Evolutionary conservation across 352 stramenopile species (phyloP).

Genomic region (Chrysophaeum taylorii): DNA sequence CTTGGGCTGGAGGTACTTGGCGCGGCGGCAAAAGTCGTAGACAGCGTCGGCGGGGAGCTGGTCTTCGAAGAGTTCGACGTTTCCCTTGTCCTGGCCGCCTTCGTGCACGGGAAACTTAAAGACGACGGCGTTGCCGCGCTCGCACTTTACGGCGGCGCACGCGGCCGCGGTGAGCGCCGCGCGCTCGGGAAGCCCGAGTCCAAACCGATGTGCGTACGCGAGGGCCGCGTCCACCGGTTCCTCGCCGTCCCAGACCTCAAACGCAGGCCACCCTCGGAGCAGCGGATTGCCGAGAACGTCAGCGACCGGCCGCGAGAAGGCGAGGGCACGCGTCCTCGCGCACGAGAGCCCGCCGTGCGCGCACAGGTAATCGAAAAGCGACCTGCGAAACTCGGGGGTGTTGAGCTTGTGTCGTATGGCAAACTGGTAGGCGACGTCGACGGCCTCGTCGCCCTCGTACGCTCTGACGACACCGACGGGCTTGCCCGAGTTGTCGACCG

Average conservation of each 20-base stretch:
- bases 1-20: conserved; percentile 12
- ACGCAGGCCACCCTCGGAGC: not conserved
- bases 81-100: not conserved
- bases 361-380: not conserved
- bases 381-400: not conserved
- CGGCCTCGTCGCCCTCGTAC: conserved; percentile 11
- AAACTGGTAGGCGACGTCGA: conserved; percentile 7
- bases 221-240: not conserved
- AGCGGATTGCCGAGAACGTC: not conserved
- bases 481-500: not conserved
- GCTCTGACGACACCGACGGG: not conserved
- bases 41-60: conserved; percentile 7
- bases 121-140: not conserved
- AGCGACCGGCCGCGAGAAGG: not conserved
- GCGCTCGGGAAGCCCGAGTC: not conserved
- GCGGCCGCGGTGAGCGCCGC: not conserved
- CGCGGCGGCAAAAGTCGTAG: conserved; percentile 8
- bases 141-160: not conserved
- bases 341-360: not conserved
- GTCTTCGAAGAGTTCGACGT: not conserved
- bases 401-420: not conserved
- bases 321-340: not conserved
- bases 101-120: not conserved
- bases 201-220: not conserved
- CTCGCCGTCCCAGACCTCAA: conserved; percentile 14